Percentiles rank a stretch among this genome's conserved stretches.
These are phyloP conservation scores for Fusarium sp. DNA, from an alignment of 2,329 filamentous ascomycete genomes.

Conservation along the genomic window DNA sequence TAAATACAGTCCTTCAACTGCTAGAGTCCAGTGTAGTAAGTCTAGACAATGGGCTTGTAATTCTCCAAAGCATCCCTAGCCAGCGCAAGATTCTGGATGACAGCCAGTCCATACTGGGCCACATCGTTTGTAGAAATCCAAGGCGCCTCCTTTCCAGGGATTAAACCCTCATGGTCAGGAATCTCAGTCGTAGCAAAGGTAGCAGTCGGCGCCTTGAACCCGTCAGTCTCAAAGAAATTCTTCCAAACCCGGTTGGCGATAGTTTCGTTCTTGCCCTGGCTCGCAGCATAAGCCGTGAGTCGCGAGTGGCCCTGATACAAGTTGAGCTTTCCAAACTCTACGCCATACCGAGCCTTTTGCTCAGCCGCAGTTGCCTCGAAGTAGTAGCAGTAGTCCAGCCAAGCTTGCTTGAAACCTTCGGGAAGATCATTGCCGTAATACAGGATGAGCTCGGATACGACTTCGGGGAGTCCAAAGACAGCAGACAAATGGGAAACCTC, in stretches of 20 bases:
- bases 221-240: conserved; percentile 65
- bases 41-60: conserved; percentile 12
- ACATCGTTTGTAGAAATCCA: conserved; percentile 71
- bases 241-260: conserved; percentile 66
- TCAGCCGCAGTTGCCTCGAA: conserved; percentile 64
- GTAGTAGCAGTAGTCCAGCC: conserved; percentile 72
- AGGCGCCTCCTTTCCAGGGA: conserved; percentile 65
- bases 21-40: no score
- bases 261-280: conserved; percentile 59
- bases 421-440: conserved; percentile 62
- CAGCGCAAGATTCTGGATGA: conserved; percentile 67
- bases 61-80: conserved; percentile 39
- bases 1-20: no score
- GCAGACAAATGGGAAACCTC: conserved; percentile 68
- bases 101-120: conserved; percentile 69
- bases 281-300: conserved; percentile 67
- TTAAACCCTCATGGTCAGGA: conserved; percentile 59
- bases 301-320: conserved; percentile 70
- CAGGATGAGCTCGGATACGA: conserved; percentile 67
- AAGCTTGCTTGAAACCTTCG: conserved; percentile 64
- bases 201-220: conserved; percentile 54
- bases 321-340: conserved; percentile 60
- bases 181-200: conserved; percentile 57
- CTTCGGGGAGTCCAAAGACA: conserved; percentile 71
- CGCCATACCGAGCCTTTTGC: conserved; percentile 67